Conservation (phyloP, 2,329 filamentous ascomycete species). For the Xylaria polymorpha region DNA sequence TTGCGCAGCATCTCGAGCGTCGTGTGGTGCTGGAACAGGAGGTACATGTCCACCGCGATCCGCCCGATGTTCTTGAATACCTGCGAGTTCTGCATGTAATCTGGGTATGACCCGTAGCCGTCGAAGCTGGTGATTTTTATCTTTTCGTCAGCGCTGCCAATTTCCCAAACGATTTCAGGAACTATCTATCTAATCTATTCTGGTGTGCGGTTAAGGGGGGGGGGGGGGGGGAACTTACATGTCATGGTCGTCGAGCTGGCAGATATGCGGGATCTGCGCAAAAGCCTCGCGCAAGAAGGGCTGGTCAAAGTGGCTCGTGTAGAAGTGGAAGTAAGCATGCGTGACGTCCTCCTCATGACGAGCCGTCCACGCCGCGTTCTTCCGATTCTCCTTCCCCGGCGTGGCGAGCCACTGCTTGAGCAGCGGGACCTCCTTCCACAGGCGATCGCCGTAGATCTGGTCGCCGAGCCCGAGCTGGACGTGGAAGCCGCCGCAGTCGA, state of each 20-base stretch:
- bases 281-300: constrained; percentile 94
- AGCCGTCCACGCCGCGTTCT: constrained; percentile 90
- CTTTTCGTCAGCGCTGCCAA: too few relatives aligned
- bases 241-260: constrained; percentile 96
- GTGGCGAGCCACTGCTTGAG: constrained; percentile 95
- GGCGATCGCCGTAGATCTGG: constrained; percentile 92
- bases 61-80: constrained; percentile 99
- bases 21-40: constrained; percentile 98
- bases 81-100: constrained; percentile 97
- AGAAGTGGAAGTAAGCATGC: constrained; percentile 98
- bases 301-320: constrained; percentile 98
- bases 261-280: constrained; percentile 93
- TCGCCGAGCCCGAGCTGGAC: constrained; percentile 91
- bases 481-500: constrained; percentile 96
- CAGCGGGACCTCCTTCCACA: constrained; percentile 96
- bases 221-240: constrained; percentile 74
- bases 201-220: too few relatives aligned
- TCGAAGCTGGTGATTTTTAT: constrained; percentile 77
- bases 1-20: constrained; percentile 93
- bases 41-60: constrained; percentile 96
- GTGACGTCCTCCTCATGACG: constrained; percentile 94
- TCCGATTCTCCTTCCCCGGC: constrained; percentile 91
- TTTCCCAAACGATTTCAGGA: too few relatives aligned
- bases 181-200: too few relatives aligned
- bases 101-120: constrained; percentile 95